Evolutionary conservation across 805 yeast genomes (phyloP), one percentile per base, ranked within the genome.

Genomic region (Lipomyces starkeyi): DNA sequence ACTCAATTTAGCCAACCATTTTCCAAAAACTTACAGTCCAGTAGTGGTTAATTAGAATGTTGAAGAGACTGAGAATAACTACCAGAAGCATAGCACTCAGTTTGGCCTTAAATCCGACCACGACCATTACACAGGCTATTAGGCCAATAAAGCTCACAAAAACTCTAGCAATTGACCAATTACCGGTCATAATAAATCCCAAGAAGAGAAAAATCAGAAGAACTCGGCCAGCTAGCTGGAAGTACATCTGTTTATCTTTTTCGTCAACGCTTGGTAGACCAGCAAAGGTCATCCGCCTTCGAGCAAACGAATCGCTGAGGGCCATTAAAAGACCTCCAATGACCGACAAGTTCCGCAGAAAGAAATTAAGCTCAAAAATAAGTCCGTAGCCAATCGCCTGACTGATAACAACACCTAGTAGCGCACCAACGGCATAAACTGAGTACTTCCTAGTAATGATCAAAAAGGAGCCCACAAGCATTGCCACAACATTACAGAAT

Each of bases 351-450:
- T 92, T 93, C 81, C 98, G 88, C 75, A 92, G 84, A 74, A 95
- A 87, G 80, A 93, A 94, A 67, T 86, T 86, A 37, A 89, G 83
- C 74, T 93, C 97, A 74, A 89, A 87, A 71, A 91, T 86, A 71
- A 93, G 83, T 4, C 98, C 98, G 77, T 94, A 94, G 68, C 90
- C 90, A 14, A 93, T 72, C 5, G 97, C 97, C 81, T 94, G 99
- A 58, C 88, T 78, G 17, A 91, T 76, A 43, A 94, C 91, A 70
- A 93, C 94, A 6, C 84, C 82, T 55, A 89, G 79, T 72, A 94
- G 83, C 0, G 88, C 85, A 58, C 85, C 84, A 4, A 96, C 88
- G 8, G 97, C 92, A 71, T 86, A 83, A 60, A 86, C 86, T 25
- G 91, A 85, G 68, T 86, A 83, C 77, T 87, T 89, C 77, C 93